Conservation (phyloP, 2,329 filamentous ascomycete species). For the Metarhizium rileyi region DNA sequence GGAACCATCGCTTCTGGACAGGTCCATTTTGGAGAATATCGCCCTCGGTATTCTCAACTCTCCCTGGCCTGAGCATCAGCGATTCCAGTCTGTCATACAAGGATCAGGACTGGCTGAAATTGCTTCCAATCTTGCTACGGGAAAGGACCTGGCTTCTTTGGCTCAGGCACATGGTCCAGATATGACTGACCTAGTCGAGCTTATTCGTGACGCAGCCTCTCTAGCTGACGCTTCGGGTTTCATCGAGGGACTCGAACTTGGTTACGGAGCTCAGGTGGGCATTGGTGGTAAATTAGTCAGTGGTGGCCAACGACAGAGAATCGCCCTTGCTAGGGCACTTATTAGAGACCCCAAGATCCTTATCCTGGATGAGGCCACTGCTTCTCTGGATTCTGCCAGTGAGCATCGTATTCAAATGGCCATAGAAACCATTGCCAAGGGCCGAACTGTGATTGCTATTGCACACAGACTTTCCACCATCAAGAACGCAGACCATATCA, state of each 20-base stretch:
- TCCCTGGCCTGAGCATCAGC: conserved; percentile 35
- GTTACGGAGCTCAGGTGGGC: conserved; percentile 44
- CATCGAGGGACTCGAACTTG: conserved; percentile 32
- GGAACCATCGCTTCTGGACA: conserved; percentile 52
- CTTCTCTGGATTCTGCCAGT: conserved; percentile 48
- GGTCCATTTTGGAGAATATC: conserved; percentile 44
- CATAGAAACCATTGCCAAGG: conserved; percentile 34
- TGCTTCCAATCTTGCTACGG: conserved; percentile 21
- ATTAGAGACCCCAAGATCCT: conserved; percentile 47
- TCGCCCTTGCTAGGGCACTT: conserved; percentile 48
- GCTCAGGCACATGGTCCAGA: conserved; percentile 20
- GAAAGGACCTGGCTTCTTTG: conserved; percentile 13
- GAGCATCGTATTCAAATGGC: conserved; percentile 44
- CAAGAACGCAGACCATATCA: conserved; percentile 55
- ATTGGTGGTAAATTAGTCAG: conserved; percentile 43
- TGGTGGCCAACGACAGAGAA: conserved; percentile 50
- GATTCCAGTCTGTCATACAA: conserved; percentile 28
- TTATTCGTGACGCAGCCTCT: conserved; percentile 40
- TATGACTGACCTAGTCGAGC: conserved; percentile 21
- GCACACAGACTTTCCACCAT: conserved; percentile 54
- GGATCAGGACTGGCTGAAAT: conserved; percentile 33
- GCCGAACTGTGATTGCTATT: conserved; percentile 56
- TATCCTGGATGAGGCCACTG: conserved; percentile 53
- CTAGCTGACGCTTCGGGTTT: conserved; percentile 43
- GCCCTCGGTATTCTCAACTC: conserved; percentile 28